Base-by-base conservation (phyloP, 225 moss, liverwort and hornwort species). In the Takakia lepidozioides region DNA sequence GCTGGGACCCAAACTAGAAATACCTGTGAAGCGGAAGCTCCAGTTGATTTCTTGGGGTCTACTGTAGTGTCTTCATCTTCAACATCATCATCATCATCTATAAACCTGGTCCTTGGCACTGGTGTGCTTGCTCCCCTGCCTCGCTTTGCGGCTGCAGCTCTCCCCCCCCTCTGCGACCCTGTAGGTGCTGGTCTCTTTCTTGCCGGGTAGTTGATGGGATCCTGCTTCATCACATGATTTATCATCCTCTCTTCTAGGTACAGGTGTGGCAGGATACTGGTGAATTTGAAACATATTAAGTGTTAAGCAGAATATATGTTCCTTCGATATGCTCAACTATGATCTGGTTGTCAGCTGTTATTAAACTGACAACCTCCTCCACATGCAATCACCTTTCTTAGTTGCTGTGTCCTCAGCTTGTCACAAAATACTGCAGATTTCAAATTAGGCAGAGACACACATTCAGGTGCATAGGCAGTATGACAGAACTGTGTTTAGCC, bases 21-120 rank as follows among this genome's bases (percentile, higher is more conserved):
- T 80, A 80, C 80, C 67, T 74, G 80, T 48, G 74, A 67, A 43
- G 79, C 57, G 2, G 74, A 63, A 28, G 70, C 43, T 16, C 49
- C 54, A 25, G 58, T 48, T 50, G 57, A 37, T 58, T 74, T 80
- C 41, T 57, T 70, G 30, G 67, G 70, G 32, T 53, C 67, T 37
- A 53, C 54, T 2, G 21, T 9, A 21, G 8, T 23, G 56, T 70
- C 60, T 3, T 64, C 63, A 21, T 73, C 57, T 25, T 74, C 70
- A 10, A 74, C 80, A 18, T 80, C 74, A 36, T 80, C 74, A 25
- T 80, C 80, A 36, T 80, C 74, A 38, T n/a, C n/a, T n/a, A 80
- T 61, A 16, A 60, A 74, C 46, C 69, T 67, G 48, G 13, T 64
- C 37, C 64, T 74, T 43, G 61, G 30, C 56, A 54, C 70, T 19